Conservation (phyloP, 139 green algal species). For the Chlamydomonas urium region DNA sequence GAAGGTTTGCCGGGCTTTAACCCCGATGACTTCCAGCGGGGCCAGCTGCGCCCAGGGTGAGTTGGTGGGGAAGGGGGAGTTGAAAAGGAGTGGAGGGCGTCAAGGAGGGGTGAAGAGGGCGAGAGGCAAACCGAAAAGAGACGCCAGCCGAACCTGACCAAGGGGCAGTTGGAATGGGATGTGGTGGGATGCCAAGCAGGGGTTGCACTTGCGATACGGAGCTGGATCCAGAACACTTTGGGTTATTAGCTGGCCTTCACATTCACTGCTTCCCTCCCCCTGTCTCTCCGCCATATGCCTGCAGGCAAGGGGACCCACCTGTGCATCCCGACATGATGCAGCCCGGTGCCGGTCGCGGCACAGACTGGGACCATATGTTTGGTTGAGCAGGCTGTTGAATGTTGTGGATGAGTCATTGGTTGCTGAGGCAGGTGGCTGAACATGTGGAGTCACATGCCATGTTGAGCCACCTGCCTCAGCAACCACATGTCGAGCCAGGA, state of each 20-base stretch:
- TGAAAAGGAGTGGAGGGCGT: background rate
- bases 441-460: too few species aligned
- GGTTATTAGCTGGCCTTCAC: background rate
- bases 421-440: too few species aligned
- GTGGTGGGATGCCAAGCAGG: background rate
- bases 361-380: slow-evolving; percentile 4
- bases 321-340: slow-evolving; percentile 5
- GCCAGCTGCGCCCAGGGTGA: too few species aligned
- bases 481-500: too few species aligned
- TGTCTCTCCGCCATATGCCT: too few species aligned
- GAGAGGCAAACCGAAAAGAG: background rate
- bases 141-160: background rate
- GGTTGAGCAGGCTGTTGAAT: too few species aligned
- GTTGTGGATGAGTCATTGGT: too few species aligned
- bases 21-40: slow-evolving; percentile 35
- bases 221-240: background rate
- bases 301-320: background rate
- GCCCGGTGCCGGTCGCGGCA: background rate
- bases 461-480: too few species aligned
- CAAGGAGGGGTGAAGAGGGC: background rate
- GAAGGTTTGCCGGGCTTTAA: slow-evolving; percentile 41
- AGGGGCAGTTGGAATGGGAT: background rate
- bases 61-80: too few species aligned
- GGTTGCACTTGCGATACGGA: background rate
- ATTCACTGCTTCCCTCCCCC: too few species aligned